phyloP scores from a whole-genome alignment of 768 basidiomycete species.

The Mycena kentingensis region DNA sequence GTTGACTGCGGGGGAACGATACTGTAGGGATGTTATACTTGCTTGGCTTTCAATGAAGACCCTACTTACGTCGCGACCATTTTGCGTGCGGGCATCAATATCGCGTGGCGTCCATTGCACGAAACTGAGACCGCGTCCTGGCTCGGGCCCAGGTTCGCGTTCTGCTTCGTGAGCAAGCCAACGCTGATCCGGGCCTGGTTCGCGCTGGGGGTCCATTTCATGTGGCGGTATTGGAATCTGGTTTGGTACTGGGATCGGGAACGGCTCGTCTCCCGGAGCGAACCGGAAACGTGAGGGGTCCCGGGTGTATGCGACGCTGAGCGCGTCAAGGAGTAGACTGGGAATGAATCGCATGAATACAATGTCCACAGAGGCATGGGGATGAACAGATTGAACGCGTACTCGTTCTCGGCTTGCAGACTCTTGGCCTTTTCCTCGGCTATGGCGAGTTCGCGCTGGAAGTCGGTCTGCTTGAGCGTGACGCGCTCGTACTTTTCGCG shows the following conservation, averaged over 20 bases:
- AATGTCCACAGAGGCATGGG: neutral
- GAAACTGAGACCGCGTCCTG: too few species aligned
- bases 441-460: conserved; percentile 41
- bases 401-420: conserved; percentile 56
- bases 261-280: neutral
- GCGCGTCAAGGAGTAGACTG: conserved; percentile 21
- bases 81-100: too few species aligned
- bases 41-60: too few species aligned
- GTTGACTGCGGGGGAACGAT: too few species aligned
- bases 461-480: conserved; percentile 26
- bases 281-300: conserved; percentile 15
- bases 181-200: too few species aligned
- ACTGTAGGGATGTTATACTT: too few species aligned
- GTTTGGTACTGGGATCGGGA: neutral
- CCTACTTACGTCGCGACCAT: too few species aligned
- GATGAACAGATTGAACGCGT: conserved; percentile 16
- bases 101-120: too few species aligned
- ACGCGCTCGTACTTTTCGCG: neutral
- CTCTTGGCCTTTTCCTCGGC: conserved; percentile 44
- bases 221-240: too few species aligned
- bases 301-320: conserved; percentile 16
- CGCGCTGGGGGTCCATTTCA: too few species aligned
- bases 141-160: too few species aligned
- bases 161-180: too few species aligned
- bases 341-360: neutral